Evolutionary conservation across 306 rosid species (phyloP).

Genomic region (Trifolium dubium): DNA sequence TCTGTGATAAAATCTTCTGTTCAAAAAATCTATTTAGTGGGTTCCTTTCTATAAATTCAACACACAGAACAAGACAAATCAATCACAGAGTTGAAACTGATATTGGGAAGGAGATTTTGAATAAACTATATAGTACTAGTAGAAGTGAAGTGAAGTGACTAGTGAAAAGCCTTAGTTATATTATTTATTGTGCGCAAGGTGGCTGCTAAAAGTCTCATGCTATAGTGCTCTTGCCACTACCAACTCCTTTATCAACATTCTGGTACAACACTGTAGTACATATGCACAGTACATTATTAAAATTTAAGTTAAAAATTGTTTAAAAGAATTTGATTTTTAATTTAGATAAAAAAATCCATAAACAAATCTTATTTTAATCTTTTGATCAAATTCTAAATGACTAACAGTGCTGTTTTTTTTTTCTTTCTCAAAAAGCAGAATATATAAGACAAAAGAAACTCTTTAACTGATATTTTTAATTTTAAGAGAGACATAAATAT

Average conservation of each 20-base stretch:
- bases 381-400: no score
- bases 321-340: no score
- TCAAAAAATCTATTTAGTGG: constrained; percentile 18
- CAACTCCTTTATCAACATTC: not conserved
- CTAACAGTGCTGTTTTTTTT: no score
- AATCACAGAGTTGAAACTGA: constrained; percentile 15
- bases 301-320: no score
- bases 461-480: no score
- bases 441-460: no score
- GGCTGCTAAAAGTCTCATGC: constrained; percentile 45
- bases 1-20: not conserved
- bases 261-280: not conserved
- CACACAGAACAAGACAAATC: constrained; percentile 30
- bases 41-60: constrained; percentile 20
- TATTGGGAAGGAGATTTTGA: constrained; percentile 25
- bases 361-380: no score
- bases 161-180: constrained; percentile 51
- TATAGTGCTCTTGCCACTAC: constrained; percentile 69
- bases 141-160: constrained; percentile 43
- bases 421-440: no score
- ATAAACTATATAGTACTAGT: constrained; percentile 43
- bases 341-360: no score
- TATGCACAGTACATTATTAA: not conserved
- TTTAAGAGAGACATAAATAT: no score
- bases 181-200: constrained; percentile 42